Percentiles rank a stretch among this genome's conserved stretches.
Conservation (phyloP, 306 rosid genomes). For the Gleditsia sinensis region DNA sequence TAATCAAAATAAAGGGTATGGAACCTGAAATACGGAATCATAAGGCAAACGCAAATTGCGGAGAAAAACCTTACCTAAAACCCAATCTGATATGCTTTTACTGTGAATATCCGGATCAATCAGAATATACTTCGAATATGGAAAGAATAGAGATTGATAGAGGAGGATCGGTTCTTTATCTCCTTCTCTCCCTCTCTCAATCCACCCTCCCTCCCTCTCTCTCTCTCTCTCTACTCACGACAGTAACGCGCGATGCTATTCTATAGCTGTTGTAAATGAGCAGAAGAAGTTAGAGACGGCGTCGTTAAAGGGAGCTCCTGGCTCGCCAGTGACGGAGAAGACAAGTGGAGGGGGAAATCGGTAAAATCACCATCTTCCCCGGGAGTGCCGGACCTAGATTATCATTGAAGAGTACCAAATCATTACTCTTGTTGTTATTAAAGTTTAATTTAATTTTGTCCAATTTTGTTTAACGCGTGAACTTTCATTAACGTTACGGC, state of each 20-base stretch:
- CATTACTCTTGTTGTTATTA: too few species aligned
- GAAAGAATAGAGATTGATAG: constrained; percentile 34
- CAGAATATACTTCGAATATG: constrained; percentile 13
- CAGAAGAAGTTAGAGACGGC: not conserved
- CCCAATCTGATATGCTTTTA: not conserved
- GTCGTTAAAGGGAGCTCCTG: not conserved
- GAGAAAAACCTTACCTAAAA: constrained; percentile 18
- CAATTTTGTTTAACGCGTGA: too few species aligned
- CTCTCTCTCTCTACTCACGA: too few species aligned
- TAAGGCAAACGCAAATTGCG: not conserved
- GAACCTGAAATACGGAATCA: constrained; percentile 5
- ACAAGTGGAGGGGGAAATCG: not conserved
- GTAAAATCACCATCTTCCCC: not conserved
- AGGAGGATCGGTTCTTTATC: constrained; percentile 32
- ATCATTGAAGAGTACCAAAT: too few species aligned
- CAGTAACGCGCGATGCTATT: not conserved
- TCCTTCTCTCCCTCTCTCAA: constrained; percentile 8
- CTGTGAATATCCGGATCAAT: not conserved
- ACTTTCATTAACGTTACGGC: too few species aligned
- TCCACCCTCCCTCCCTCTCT: not conserved
- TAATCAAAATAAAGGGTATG: not conserved
- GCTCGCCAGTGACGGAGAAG: not conserved
- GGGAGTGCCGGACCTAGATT: too few species aligned
- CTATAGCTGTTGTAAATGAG: not conserved
- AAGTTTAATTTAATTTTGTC: too few species aligned